Evolutionary conservation across 2,329 filamentous ascomycete genomes (phyloP), one percentile per base, ranked within the genome.

Genomic region (Sclerotinia subarctica): DNA sequence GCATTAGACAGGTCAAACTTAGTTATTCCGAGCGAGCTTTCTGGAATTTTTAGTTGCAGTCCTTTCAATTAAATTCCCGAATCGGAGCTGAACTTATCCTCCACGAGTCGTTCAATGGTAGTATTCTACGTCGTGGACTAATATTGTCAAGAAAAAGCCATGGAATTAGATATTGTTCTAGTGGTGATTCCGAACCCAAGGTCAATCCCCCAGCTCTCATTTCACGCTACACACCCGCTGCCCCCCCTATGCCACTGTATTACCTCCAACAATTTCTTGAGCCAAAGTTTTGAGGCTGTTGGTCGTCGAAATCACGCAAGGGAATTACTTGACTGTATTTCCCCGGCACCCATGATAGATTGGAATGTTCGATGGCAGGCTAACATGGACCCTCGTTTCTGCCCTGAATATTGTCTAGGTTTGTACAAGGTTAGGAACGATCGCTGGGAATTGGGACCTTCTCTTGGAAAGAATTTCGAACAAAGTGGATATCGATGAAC

Each of bases 381-480:
- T 54, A 46, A 59, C 54, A 53, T 54, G 53, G 38, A 52, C 63
- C 67, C 57, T 60, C 56, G 63, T 32, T 52, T 52, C 26, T 53
- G 49, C 52, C 57, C 51, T 60, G 60, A 68, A 67, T 67, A 57
- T 66, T 29, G 63, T 29, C 60, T 52, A 46, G 51, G 46, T 44
- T 49, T 44, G 35, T 29, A 65, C 67, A 67, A 49, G 69, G 69
- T 69, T 60, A 26, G 44, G 65, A 67, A 68, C 70, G 52, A 70
- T 52, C 64, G 53, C 69, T 69, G 70, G 70, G 66, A 69, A 69
- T 65, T 59, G 57, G 64, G 47, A 63, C 24, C 49, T 59, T 58
- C 64, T 64, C 51, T 60, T 58, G 38, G 68, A 57, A 68, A 42
- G 63, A 49, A 58, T 54, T 59, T 59, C 35, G 52, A 66, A 59